phyloP scores from a whole-genome alignment of 441 rosid genomes.

The Erodium moschatum region DNA sequence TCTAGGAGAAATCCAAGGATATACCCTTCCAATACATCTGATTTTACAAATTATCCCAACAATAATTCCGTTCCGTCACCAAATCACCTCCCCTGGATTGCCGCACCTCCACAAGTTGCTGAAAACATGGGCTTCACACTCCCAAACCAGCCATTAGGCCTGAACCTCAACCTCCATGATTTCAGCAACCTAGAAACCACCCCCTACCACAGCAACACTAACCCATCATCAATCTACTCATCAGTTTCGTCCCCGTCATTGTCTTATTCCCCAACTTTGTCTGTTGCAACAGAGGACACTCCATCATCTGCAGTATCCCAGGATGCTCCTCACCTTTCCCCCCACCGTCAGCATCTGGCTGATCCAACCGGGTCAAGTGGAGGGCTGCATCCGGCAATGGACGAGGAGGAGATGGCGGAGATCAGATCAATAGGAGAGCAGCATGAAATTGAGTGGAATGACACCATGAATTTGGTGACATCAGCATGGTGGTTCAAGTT shows the following conservation, averaged over 20 bases:
- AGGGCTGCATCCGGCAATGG: slow-evolving; percentile 47
- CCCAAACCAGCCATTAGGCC: slow-evolving; percentile 74
- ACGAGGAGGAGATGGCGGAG: slow-evolving; percentile 61
- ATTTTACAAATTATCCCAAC: not conserved
- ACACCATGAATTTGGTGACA: slow-evolving; percentile 59
- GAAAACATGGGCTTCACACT: slow-evolving; percentile 22
- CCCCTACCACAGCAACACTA: too few species aligned
- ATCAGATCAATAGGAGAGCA: slow-evolving; percentile 64
- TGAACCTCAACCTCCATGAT: slow-evolving; percentile 21
- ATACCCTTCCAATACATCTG: too few species aligned
- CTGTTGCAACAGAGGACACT: slow-evolving; percentile 20
- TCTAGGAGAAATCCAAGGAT: too few species aligned
- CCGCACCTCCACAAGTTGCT: too few species aligned
- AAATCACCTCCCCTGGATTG: too few species aligned
- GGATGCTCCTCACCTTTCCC: not conserved
- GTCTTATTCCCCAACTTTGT: slow-evolving; percentile 33
- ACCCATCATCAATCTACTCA: slow-evolving; percentile 30
- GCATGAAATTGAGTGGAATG: slow-evolving; percentile 76
- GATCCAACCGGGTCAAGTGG: slow-evolving; percentile 13
- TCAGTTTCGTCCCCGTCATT: slow-evolving; percentile 38
- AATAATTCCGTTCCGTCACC: slow-evolving; percentile 34
- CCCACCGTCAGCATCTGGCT: slow-evolving; percentile 11
- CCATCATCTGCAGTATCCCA: not conserved
- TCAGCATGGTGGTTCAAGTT: slow-evolving; percentile 92
- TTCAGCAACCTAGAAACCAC: too few species aligned